Evolutionary conservation across 2,329 filamentous ascomycete genomes (phyloP), one percentile per base, ranked within the genome.

Genomic region (Geoglossum cookeanum): DNA sequence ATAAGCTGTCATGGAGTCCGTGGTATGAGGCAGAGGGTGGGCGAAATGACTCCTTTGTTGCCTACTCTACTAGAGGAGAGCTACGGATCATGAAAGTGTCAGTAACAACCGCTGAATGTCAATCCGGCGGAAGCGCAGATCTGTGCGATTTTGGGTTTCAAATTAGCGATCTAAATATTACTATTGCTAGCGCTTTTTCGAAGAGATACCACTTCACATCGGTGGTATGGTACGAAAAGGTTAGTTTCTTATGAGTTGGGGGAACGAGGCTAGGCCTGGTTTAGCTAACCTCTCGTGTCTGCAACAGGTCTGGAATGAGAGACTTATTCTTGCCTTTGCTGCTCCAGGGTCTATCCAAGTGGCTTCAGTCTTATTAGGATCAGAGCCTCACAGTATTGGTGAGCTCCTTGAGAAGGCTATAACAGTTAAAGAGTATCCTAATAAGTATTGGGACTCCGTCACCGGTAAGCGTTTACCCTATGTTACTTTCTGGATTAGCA

Each of bases 1-100:
- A 64, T 8, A 66, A 69, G 55, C 51, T 72, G 3, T 63, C 67
- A 4, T 72, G 70, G 70, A 70, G 70, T 59, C 69, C 70, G 3
- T 72, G 70, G 70, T 56, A 62, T 33, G 37, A 57, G 0, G 57
- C 57, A 6, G 60, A 59, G 0, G 61, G 60, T 7, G 59, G 59
- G 6, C 58, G 60, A n/a, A 59, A 62, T 13, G 44, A 58, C 22
- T 67, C 69, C 9, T 61, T 71, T 8, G 35, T 71, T 3, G 65
- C 65, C 5, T 71, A 69, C 27, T 45, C 44, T 4, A 27, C 39
- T 1, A n/a, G 29, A n/a, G 54, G 54, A 27, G 17, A 30, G 13
- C 35, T 55, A 17, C 30, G 22, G 37, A 32, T 55, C 11, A 32
- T 15, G 39, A 39, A 29, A 13, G 37, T 55, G 3, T 55, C 39